A percentile compares a stretch with the other conserved stretches of the same genome.
These are phyloP conservation scores for Psilocybe azurescens DNA, from an alignment of 768 basidiomycete genomes.

Conservation along the genomic window DNA sequence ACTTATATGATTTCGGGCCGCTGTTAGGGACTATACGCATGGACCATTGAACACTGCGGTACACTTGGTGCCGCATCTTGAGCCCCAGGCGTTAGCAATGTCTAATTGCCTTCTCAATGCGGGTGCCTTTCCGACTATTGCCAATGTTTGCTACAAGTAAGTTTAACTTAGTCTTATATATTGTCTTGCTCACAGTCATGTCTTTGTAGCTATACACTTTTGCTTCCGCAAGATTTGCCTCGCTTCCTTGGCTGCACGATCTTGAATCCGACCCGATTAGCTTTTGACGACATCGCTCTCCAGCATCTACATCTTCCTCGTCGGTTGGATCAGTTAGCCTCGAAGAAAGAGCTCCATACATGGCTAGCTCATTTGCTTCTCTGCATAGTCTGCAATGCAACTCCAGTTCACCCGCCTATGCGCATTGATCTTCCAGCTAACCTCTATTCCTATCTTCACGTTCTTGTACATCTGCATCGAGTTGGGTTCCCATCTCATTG, in stretches of 20 bases:
- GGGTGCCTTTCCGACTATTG: conserved; percentile 5
- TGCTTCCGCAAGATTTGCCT: conserved; percentile 13
- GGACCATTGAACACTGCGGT: conserved; percentile 22
- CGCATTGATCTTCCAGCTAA: conserved; percentile 26
- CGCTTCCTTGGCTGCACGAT: conserved; percentile 16
- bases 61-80: conserved; percentile 21
- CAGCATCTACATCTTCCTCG: conserved; percentile 16
- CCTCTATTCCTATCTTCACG: conserved; percentile 18
- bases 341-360: conserved; percentile 23
- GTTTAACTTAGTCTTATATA: background rate
- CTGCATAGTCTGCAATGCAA: conserved; percentile 20
- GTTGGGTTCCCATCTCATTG: conserved; percentile 27
- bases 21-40: conserved; percentile 24
- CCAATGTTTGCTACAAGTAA: conserved; percentile 19
- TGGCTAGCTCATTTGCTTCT: conserved; percentile 24
- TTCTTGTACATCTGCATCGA: conserved; percentile 19
- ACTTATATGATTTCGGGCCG: background rate
- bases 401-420: conserved; percentile 12
- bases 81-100: conserved; percentile 16
- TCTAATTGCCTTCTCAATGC: conserved; percentile 24
- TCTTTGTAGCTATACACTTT: conserved; percentile 17
- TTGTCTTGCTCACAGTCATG: background rate
- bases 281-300: conserved; percentile 22
- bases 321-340: conserved; percentile 15
- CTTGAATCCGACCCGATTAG: conserved; percentile 7